phyloP scores from a whole-genome alignment of 2,329 filamentous ascomycete species.

The Epichloe sp. region DNA sequence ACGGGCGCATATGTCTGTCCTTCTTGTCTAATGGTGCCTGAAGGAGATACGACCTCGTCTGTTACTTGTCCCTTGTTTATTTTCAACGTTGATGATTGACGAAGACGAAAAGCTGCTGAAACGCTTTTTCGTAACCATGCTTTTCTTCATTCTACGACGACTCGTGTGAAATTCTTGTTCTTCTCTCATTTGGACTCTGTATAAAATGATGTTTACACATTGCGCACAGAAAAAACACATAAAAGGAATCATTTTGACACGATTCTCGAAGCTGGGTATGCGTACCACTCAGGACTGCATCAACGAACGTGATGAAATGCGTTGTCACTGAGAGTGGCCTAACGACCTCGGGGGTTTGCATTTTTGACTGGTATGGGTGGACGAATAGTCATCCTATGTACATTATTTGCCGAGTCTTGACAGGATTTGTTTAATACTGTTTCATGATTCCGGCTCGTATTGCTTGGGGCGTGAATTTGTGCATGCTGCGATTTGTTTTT shows the following conservation, averaged over 20 bases:
- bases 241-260: not conserved
- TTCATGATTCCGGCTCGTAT: not conserved
- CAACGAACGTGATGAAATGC: constrained; percentile 1
- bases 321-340: constrained; percentile 2
- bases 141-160: constrained; percentile 3
- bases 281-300: not conserved
- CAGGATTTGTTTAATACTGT: constrained; percentile 1
- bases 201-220: not conserved
- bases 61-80: constrained; percentile 6
- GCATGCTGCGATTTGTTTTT: no score
- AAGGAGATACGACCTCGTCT: constrained; percentile 2
- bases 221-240: not conserved
- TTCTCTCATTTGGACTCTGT: constrained; percentile 1
- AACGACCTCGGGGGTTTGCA: not conserved
- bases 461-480: no score
- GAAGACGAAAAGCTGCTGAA: constrained; percentile 6
- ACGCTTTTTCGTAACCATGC: constrained; percentile 1
- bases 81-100: constrained; percentile 13
- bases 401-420: not conserved
- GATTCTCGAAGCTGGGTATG: not conserved
- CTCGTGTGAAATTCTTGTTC: constrained; percentile 2
- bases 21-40: not conserved
- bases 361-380: constrained; percentile 1
- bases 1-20: not conserved
- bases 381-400: constrained; percentile 1